These are phyloP conservation scores for Mycena indigotica DNA, from an alignment of 768 basidiomycete species.

Conservation along the genomic window DNA sequence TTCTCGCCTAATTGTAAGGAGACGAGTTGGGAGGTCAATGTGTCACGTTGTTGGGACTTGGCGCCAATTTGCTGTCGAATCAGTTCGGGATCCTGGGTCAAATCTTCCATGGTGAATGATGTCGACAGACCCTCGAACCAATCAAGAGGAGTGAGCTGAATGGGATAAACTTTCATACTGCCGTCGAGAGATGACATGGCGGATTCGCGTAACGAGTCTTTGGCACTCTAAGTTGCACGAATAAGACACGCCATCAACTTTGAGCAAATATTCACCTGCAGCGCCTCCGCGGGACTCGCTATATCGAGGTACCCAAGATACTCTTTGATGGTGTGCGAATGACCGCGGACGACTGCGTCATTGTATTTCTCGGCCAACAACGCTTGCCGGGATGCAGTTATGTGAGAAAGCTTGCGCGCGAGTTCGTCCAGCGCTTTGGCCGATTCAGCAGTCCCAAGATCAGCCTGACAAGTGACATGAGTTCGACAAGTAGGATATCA, in stretches of 20 bases:
- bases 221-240: slow-evolving; percentile 20
- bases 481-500: not conserved
- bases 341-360: slow-evolving; percentile 33
- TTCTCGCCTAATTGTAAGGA: slow-evolving; percentile 17
- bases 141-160: slow-evolving; percentile 31
- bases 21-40: slow-evolving; percentile 26
- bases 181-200: slow-evolving; percentile 30
- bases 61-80: slow-evolving; percentile 27
- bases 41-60: slow-evolving; percentile 29
- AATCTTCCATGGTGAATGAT: slow-evolving; percentile 31
- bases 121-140: slow-evolving; percentile 33
- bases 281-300: slow-evolving; percentile 24
- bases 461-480: slow-evolving; percentile 2
- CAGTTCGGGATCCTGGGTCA: slow-evolving; percentile 27
- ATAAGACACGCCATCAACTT: not conserved
- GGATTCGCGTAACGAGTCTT: slow-evolving; percentile 30
- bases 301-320: slow-evolving; percentile 32
- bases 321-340: slow-evolving; percentile 28
- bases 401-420: slow-evolving; percentile 29
- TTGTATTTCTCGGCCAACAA: slow-evolving; percentile 30
- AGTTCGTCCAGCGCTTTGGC: slow-evolving; percentile 21
- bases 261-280: slow-evolving; percentile 11
- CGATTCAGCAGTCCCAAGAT: not conserved
- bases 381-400: slow-evolving; percentile 27
- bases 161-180: slow-evolving; percentile 28